phyloP scores from a whole-genome alignment of 1,139 yeast species.

The Lodderomyces jiufengensis region DNA sequence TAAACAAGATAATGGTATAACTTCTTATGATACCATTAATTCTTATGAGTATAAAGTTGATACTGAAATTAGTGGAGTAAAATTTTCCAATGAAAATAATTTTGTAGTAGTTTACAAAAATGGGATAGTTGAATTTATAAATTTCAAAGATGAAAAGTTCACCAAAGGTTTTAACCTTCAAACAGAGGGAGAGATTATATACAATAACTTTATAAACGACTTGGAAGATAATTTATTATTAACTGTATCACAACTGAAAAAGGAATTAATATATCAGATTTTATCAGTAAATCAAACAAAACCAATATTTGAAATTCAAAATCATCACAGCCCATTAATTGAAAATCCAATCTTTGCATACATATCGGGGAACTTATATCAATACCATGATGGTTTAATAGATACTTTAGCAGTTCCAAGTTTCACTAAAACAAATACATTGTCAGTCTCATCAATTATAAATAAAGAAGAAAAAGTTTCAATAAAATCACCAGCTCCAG shows the following conservation, averaged over 20 bases:
- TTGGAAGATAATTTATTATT: constrained; percentile 24
- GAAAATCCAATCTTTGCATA: constrained; percentile 21
- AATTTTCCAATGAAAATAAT: constrained; percentile 29
- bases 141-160: constrained; percentile 15
- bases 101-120: constrained; percentile 39
- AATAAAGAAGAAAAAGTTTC: constrained; percentile 17
- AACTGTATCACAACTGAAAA: constrained; percentile 14
- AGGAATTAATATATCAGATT: constrained; percentile 19
- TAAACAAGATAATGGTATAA: constrained; percentile 7
- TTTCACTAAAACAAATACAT: constrained; percentile 20
- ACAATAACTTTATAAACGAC: constrained; percentile 21
- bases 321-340: constrained; percentile 3
- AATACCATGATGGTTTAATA: constrained; percentile 20
- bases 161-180: background rate
- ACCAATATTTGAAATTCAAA: constrained; percentile 20
- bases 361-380: constrained; percentile 26
- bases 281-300: constrained; percentile 20
- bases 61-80: constrained; percentile 31
- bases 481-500: constrained; percentile 37
- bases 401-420: constrained; percentile 20
- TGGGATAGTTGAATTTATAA: constrained; percentile 40
- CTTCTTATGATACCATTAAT: constrained; percentile 12
- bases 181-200: constrained; percentile 15
- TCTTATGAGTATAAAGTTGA: constrained; percentile 16
- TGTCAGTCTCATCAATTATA: constrained; percentile 21